Percentiles rank a stretch among this genome's conserved stretches.
These are phyloP conservation scores for Phytophthora parvispora DNA, from an alignment of 352 stramenopile species.

Conservation along the genomic window DNA sequence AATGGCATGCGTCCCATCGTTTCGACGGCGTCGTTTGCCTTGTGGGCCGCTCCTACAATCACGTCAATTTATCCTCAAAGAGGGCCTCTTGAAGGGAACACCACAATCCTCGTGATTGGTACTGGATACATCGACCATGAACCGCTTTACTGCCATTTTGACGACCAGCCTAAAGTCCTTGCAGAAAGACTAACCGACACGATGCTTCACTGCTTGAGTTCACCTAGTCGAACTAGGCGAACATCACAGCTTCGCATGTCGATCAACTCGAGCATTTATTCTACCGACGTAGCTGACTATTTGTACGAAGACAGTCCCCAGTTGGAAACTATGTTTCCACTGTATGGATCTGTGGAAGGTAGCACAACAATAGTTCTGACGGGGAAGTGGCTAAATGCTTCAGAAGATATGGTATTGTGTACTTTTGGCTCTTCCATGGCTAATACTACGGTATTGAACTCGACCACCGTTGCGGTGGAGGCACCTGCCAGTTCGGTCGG, in stretches of 20 bases:
- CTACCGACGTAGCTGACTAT: constrained; percentile 13
- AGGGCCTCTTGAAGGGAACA: constrained; percentile 30
- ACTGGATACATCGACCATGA: constrained; percentile 19
- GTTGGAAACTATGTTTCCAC: constrained; percentile 25
- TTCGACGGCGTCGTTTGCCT: constrained; percentile 12
- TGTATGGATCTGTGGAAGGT: constrained; percentile 42
- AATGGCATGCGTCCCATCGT: constrained; percentile 11
- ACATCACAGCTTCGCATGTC: constrained; percentile 26
- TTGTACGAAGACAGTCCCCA: constrained; percentile 35
- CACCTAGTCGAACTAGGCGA: constrained; percentile 21
- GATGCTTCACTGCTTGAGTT: constrained; percentile 32
- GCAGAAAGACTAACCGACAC: constrained; percentile 16
- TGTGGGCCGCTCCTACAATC: constrained; percentile 27
- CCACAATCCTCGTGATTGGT: constrained; percentile 23
- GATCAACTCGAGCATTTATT: constrained; percentile 34
- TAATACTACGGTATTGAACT: constrained; percentile 20
- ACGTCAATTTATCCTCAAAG: constrained; percentile 19
- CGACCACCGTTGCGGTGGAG: constrained; percentile 20
- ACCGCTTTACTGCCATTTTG: constrained; percentile 42
- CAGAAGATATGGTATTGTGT: constrained; percentile 35
- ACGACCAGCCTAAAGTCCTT: background rate
- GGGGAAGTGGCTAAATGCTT: constrained; percentile 32
- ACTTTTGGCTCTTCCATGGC: constrained; percentile 29
- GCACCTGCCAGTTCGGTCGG: constrained; percentile 18
- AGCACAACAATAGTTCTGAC: constrained; percentile 20